These are phyloP conservation scores for Stachybotrys echinatus DNA, from an alignment of 2,329 filamentous ascomycete species.

Conservation along the genomic window DNA sequence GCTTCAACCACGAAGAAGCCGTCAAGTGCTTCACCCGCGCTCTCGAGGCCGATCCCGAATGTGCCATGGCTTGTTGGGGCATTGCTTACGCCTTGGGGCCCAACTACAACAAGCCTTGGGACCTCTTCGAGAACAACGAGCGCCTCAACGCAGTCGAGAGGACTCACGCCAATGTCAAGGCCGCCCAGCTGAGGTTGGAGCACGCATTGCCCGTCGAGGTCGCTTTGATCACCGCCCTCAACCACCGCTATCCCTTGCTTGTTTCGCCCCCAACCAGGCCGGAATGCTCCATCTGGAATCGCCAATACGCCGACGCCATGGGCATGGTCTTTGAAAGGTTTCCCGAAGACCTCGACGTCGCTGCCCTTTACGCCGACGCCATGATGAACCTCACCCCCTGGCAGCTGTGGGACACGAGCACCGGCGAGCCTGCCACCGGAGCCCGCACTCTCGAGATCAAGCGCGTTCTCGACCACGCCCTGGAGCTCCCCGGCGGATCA, in stretches of 20 bases:
- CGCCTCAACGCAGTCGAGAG: constrained; percentile 40
- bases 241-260: constrained; percentile 52
- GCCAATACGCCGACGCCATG: constrained; percentile 33
- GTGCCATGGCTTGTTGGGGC: constrained; percentile 64
- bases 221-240: constrained; percentile 59
- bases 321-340: constrained; percentile 25
- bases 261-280: constrained; percentile 32
- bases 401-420: constrained; percentile 35
- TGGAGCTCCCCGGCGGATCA: constrained; percentile 34
- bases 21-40: constrained; percentile 58
- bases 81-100: constrained; percentile 67
- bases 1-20: constrained; percentile 72
- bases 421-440: constrained; percentile 22
- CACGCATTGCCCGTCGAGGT: constrained; percentile 38
- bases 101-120: constrained; percentile 76
- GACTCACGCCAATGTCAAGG: constrained; percentile 22
- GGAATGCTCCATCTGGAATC: constrained; percentile 39
- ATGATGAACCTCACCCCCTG: constrained; percentile 45
- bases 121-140: constrained; percentile 60
- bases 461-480: constrained; percentile 34
- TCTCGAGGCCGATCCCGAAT: constrained; percentile 46
- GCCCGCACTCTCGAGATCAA: constrained; percentile 27
- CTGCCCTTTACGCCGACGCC: constrained; percentile 32
- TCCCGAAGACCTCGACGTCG: constrained; percentile 33
- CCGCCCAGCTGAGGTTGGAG: constrained; percentile 15